These are phyloP conservation scores for Blastobotrys indianensis DNA, from an alignment of 1,139 yeast genomes.

Conservation along the genomic window DNA sequence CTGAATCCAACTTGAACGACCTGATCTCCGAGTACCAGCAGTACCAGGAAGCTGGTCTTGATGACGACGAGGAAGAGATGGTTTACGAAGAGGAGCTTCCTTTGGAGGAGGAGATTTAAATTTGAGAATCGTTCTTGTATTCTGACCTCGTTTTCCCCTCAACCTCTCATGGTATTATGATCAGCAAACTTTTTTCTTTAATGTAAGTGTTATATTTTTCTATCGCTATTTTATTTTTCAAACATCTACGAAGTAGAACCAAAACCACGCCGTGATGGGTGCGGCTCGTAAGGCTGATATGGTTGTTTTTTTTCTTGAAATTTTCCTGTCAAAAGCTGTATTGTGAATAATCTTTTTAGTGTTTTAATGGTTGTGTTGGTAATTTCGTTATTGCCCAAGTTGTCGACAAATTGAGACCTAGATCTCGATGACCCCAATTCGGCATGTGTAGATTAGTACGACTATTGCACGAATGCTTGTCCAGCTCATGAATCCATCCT, in stretches of 20 bases:
- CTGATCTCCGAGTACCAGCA: slow-evolving; percentile 87
- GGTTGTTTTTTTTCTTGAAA: neutral
- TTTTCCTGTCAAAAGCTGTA: neutral
- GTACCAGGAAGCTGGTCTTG: slow-evolving; percentile 78
- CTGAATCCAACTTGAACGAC: slow-evolving; percentile 79
- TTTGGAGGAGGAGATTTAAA: slow-evolving; percentile 19
- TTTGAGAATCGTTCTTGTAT: neutral
- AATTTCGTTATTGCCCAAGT: no score
- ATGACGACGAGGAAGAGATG: slow-evolving; percentile 57
- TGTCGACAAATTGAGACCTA: no score
- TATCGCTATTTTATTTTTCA: slow-evolving; percentile 53
- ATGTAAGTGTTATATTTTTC: slow-evolving; percentile 65
- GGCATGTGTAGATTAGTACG: no score
- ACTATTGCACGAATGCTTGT: no score
- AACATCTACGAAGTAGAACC: no score
- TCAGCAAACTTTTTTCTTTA: slow-evolving; percentile 73
- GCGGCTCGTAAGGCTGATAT: no score
- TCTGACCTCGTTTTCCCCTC: neutral
- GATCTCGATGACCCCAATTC: no score
- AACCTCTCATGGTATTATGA: slow-evolving; percentile 45
- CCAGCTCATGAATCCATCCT: no score
- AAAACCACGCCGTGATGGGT: no score
- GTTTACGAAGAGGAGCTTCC: slow-evolving; percentile 25
- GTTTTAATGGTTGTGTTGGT: no score
- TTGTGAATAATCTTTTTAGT: neutral